Percentiles rank a stretch among this genome's conserved stretches.
Conservation (phyloP, 306 rosid genomes). For the Trichosanthes cucumerina region DNA sequence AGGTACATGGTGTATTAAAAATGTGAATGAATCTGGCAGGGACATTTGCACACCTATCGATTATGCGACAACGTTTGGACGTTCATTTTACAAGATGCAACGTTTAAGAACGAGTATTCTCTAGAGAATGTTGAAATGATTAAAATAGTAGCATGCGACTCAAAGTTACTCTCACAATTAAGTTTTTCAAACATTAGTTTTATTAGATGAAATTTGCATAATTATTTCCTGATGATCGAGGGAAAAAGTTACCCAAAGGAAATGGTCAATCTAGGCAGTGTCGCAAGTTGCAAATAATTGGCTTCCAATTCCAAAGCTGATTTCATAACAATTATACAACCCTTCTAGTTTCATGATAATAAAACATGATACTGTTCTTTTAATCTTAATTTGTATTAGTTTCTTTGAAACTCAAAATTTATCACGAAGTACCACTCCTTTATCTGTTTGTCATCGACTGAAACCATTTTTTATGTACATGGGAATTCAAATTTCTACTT, state of each 20-base stretch:
- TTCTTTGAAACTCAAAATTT: not conserved
- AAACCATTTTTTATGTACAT: not conserved
- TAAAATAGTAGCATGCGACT: conserved; percentile 93
- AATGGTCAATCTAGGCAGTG: not conserved
- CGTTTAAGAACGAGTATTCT: conserved; percentile 56
- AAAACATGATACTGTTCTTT: not conserved
- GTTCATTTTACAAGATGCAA: conserved; percentile 67
- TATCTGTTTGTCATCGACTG: not conserved
- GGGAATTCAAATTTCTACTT: not conserved
- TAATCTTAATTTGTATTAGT: not conserved
- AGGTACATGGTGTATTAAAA: too few species aligned
- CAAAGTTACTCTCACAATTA: conserved; percentile 83
- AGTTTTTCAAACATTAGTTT: not conserved
- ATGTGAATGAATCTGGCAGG: too few species aligned
- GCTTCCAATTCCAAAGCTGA: not conserved
- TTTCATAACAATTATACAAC: not conserved
- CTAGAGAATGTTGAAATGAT: conserved; percentile 56
- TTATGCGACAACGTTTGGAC: conserved; percentile 98
- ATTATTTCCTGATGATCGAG: not conserved
- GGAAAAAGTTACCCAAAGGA: not conserved
- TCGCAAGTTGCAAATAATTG: not conserved
- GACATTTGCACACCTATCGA: conserved; percentile 94
- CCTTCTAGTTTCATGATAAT: not conserved
- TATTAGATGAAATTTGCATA: not conserved
- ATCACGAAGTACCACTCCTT: not conserved